Conservation (phyloP, 2,329 filamentous ascomycete species). For the Scortechinia acanthostroma region DNA sequence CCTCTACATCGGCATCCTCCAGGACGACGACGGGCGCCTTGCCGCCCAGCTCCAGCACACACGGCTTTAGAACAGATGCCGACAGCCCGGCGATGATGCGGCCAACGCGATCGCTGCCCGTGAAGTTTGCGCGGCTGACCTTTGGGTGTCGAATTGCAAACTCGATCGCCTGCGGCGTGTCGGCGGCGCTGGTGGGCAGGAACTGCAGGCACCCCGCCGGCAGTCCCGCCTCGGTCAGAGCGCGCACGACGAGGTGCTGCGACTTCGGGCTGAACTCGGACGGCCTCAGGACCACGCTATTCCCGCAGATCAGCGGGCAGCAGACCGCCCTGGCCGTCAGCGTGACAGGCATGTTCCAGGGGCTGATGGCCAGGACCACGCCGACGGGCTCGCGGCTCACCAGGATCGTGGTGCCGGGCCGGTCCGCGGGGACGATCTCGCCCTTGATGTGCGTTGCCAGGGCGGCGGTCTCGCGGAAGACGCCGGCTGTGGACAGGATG, state of each 20-base stretch:
- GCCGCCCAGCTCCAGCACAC: constrained; percentile 64
- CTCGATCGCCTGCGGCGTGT: constrained; percentile 52
- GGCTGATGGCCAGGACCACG: constrained; percentile 15
- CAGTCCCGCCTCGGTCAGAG: constrained; percentile 57
- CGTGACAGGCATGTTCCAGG: constrained; percentile 14
- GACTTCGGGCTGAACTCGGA: constrained; percentile 49
- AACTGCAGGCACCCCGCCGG: constrained; percentile 60
- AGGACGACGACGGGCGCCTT: constrained; percentile 63
- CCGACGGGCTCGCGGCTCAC: constrained; percentile 10
- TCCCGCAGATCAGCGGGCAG: constrained; percentile 26
- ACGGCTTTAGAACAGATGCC: constrained; percentile 60
- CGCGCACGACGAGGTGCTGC: constrained; percentile 45
- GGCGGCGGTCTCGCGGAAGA: no score
- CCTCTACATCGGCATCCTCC: constrained; percentile 58
- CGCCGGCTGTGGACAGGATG: no score
- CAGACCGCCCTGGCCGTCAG: constrained; percentile 11
- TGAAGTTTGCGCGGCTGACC: constrained; percentile 66
- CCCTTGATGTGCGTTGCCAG: no score
- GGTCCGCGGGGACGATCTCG: no score
- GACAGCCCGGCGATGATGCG: constrained; percentile 54
- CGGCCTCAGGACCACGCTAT: constrained; percentile 57
- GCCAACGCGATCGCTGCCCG: constrained; percentile 58
- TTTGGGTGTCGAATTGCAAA: constrained; percentile 51
- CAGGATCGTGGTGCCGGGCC: background rate
- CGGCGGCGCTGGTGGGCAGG: constrained; percentile 45